These are phyloP conservation scores for Neonothopanus nambi DNA, from an alignment of 1,284 basidiomycete species.

Conservation along the genomic window DNA sequence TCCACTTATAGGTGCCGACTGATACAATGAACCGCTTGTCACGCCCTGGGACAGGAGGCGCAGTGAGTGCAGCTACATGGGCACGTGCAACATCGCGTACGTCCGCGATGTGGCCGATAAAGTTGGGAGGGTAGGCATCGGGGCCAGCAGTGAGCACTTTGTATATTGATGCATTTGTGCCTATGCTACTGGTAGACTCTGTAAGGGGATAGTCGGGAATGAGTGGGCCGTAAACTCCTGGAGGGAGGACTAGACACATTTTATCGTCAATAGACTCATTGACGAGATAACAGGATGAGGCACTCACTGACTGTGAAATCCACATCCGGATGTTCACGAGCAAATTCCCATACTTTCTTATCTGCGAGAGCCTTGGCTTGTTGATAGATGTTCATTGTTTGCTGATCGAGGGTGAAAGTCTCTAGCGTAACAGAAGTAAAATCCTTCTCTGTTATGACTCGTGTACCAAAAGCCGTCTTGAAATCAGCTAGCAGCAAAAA, in stretches of 20 bases:
- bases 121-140: background rate
- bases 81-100: conserved; percentile 5
- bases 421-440: background rate
- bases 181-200: background rate
- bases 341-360: background rate
- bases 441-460: background rate
- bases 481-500: background rate
- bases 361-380: background rate
- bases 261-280: no score
- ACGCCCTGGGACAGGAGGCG: no score
- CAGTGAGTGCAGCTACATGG: background rate
- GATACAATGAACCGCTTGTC: conserved; percentile 6
- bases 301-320: no score
- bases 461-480: background rate
- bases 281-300: background rate
- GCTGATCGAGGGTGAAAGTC: background rate
- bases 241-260: background rate
- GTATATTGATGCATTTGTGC: background rate
- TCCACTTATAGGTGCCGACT: conserved; percentile 4
- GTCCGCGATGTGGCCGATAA: conserved; percentile 2
- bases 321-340: no score
- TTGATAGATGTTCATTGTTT: background rate
- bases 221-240: background rate
- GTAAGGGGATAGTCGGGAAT: background rate
- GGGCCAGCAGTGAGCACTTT: background rate